phyloP scores from a whole-genome alignment of 2,329 filamentous ascomycete genomes.

The Venturia nashicola region DNA sequence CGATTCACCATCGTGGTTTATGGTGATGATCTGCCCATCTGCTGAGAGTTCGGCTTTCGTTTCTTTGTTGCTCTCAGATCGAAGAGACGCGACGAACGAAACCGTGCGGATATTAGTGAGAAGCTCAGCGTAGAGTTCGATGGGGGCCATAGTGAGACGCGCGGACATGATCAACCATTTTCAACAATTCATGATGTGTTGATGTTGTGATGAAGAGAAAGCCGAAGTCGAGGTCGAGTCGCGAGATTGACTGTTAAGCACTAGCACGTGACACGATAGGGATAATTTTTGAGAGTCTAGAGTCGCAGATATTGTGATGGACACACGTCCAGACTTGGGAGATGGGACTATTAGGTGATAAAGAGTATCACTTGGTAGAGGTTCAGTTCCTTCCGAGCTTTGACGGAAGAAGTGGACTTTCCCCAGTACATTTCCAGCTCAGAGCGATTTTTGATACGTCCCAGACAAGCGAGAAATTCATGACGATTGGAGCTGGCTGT shows the following conservation, averaged over 20 bases:
- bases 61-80: constrained; percentile 28
- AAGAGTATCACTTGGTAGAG: not conserved
- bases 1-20: constrained; percentile 33
- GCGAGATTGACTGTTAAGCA: not conserved
- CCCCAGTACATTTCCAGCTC: not conserved
- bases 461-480: not conserved
- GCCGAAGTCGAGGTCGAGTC: not conserved
- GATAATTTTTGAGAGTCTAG: not conserved
- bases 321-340: not conserved
- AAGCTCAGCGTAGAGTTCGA: constrained; percentile 46
- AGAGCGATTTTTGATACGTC: not conserved
- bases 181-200: constrained; percentile 1
- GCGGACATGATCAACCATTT: not conserved
- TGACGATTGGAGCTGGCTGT: not conserved
- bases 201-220: not conserved
- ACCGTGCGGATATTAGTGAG: constrained; percentile 48
- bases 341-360: not conserved
- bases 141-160: constrained; percentile 8
- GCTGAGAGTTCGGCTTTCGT: constrained; percentile 33
- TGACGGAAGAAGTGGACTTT: not conserved
- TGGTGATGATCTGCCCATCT: constrained; percentile 30
- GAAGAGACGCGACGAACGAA: constrained; percentile 42
- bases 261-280: constrained; percentile 1
- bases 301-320: not conserved
- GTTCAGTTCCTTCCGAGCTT: not conserved